Evolutionary conservation across 345 rosid genomes (phyloP).

Genomic region (Eucalyptus virginea): DNA sequence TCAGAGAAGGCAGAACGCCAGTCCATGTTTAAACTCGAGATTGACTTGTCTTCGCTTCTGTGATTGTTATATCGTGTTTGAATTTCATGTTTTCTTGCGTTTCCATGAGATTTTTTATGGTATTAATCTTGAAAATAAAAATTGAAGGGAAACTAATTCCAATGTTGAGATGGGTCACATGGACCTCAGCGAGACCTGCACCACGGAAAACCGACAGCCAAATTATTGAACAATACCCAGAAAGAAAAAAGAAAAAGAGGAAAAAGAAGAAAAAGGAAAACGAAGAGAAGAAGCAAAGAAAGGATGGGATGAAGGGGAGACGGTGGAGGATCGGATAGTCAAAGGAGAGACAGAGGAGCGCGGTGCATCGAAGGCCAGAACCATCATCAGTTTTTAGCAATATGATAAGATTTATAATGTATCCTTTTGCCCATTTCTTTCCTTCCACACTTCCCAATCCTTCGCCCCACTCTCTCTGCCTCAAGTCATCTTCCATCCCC

Average conservation of each 20-base stretch:
- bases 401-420: background rate
- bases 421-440: background rate
- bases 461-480: background rate
- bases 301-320: background rate
- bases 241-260: background rate
- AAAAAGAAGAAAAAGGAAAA: background rate
- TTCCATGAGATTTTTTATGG: too few species aligned
- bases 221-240: background rate
- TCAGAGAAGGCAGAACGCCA: too few species aligned
- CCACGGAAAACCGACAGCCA: background rate
- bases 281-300: background rate
- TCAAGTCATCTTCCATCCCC: background rate
- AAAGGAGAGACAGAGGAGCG: background rate
- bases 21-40: too few species aligned
- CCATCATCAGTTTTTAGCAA: background rate
- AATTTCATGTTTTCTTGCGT: too few species aligned
- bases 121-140: too few species aligned
- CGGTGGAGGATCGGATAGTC: background rate
- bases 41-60: too few species aligned
- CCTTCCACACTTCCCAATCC: slow-evolving; percentile 21
- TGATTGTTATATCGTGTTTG: too few species aligned
- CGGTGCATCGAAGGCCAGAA: background rate
- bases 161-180: background rate
- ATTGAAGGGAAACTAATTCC: too few species aligned
- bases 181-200: background rate